Conservation (phyloP, 805 yeast species). For the Candida ascalaphidarum region DNA sequence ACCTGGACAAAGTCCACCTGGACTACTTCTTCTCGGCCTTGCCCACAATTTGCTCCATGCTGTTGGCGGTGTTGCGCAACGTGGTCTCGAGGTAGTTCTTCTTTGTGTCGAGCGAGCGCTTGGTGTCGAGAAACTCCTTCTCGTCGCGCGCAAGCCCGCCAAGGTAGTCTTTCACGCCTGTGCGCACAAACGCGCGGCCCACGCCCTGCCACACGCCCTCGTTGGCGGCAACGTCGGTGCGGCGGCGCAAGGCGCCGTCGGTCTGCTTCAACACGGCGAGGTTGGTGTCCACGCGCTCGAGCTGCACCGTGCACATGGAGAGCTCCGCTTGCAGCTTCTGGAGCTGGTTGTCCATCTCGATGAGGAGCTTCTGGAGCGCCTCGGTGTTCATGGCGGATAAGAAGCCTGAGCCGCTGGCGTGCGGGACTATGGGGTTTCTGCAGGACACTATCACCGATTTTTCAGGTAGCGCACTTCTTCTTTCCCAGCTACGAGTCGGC, state of each 20-base stretch:
- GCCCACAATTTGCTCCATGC: constrained; percentile 43
- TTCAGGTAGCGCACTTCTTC: background rate
- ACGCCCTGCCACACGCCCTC: constrained; percentile 74
- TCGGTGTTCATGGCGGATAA: constrained; percentile 33
- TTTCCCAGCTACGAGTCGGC: background rate
- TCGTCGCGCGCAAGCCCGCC: constrained; percentile 43
- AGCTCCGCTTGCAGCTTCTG: constrained; percentile 53
- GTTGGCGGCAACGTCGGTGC: constrained; percentile 28
- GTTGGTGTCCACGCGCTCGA: constrained; percentile 40
- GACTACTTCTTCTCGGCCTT: too few relatives aligned
- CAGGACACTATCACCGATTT: too few relatives aligned
- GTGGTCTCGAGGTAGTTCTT: constrained; percentile 68
- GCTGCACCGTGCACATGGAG: constrained; percentile 43
- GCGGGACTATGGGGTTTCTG: too few relatives aligned
- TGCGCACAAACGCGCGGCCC: constrained; percentile 63
- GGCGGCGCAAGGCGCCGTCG: constrained; percentile 39
- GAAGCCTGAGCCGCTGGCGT: too few relatives aligned
- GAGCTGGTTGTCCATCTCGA: constrained; percentile 62
- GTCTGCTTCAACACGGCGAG: constrained; percentile 50
- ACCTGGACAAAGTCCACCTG: too few relatives aligned
- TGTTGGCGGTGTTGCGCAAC: constrained; percentile 61
- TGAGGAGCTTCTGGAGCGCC: constrained; percentile 43
- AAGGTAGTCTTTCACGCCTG: constrained; percentile 38
- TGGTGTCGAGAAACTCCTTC: constrained; percentile 45
- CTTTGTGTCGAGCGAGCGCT: constrained; percentile 57